A percentile compares a stretch with the other conserved stretches of the same genome.
Conservation (phyloP, 257 asterid genomes). For the Oldenlandia corymbosa region DNA sequence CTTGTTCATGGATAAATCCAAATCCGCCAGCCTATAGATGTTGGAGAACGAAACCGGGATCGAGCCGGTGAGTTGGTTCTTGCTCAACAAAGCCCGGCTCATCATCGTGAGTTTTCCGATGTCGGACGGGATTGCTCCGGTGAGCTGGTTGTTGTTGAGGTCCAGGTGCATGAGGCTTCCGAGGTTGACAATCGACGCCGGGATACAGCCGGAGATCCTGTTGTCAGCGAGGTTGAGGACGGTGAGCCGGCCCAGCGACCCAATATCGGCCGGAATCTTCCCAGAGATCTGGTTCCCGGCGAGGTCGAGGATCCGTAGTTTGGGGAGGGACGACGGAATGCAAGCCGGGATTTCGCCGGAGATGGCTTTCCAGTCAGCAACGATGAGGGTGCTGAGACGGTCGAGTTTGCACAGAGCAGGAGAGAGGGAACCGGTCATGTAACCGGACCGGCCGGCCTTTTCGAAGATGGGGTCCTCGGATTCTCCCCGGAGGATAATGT, state of each 20-base stretch:
- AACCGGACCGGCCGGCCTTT: slow-evolving; percentile 82
- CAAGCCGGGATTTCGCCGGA: slow-evolving; percentile 80
- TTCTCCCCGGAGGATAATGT: slow-evolving; percentile 83
- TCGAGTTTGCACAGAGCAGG: slow-evolving; percentile 68
- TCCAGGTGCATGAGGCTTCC: slow-evolving; percentile 70
- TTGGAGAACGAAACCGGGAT: slow-evolving; percentile 56
- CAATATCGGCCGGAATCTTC: slow-evolving; percentile 61
- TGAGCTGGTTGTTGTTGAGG: slow-evolving; percentile 58
- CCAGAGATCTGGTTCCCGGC: slow-evolving; percentile 83
- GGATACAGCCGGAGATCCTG: slow-evolving; percentile 56
- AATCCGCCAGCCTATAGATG: slow-evolving; percentile 66
- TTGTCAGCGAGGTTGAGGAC: slow-evolving; percentile 84
- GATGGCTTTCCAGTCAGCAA: slow-evolving; percentile 90
- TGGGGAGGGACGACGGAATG: slow-evolving; percentile 50
- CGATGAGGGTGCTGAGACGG: slow-evolving; percentile 64
- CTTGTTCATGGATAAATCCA: slow-evolving; percentile 66
- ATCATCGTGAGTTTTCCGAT: slow-evolving; percentile 75
- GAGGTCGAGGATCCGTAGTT: slow-evolving; percentile 62
- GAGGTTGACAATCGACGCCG: slow-evolving; percentile 61
- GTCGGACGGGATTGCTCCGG: slow-evolving; percentile 63
- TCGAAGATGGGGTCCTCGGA: slow-evolving; percentile 87
- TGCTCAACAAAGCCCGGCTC: slow-evolving; percentile 71
- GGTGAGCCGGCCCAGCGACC: slow-evolving; percentile 53
- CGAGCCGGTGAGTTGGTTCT: slow-evolving; percentile 71
- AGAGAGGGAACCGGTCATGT: slow-evolving; percentile 87